Conservation (phyloP, 352 stramenopile species). For the Pythium phragmitis region DNA sequence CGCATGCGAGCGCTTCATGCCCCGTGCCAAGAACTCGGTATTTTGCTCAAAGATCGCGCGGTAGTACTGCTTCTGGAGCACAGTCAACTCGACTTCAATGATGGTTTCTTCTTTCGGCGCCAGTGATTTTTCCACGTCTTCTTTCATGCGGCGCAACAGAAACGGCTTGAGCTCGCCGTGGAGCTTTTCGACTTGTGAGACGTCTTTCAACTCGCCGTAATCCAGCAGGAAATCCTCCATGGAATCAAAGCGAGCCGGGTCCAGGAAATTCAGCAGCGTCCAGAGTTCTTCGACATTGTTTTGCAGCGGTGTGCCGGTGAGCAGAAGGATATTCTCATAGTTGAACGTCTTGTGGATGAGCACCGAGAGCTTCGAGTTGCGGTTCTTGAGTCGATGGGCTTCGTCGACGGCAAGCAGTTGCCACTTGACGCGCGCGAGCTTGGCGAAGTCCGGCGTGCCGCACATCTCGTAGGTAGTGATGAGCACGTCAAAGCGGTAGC, state of each 20-base stretch:
- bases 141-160: conserved; percentile 86
- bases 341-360: conserved; percentile 78
- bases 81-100: conserved; percentile 90
- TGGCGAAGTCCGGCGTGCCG: conserved; percentile 90
- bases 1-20: conserved; percentile 63
- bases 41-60: conserved; percentile 93
- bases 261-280: conserved; percentile 99
- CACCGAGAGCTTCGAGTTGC: conserved; percentile 94
- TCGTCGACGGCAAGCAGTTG: conserved; percentile 98
- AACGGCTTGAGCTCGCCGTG: conserved; percentile 85
- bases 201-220: conserved; percentile 94
- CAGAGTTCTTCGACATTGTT: conserved; percentile 95
- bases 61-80: conserved; percentile 91
- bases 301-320: conserved; percentile 90
- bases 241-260: conserved; percentile 92
- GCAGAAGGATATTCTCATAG: conserved; percentile 84
- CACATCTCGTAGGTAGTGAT: conserved; percentile 99
- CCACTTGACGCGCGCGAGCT: conserved; percentile 94
- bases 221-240: conserved; percentile 92
- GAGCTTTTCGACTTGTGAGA: conserved; percentile 85
- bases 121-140: conserved; percentile 88
- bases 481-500: conserved; percentile 97
- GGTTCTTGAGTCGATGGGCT: conserved; percentile 98
- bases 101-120: conserved; percentile 90
- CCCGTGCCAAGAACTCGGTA: conserved; percentile 86